Base-by-base conservation (phyloP, 352 stramenopile genomes). In the Phytopythium helicoides region DNA sequence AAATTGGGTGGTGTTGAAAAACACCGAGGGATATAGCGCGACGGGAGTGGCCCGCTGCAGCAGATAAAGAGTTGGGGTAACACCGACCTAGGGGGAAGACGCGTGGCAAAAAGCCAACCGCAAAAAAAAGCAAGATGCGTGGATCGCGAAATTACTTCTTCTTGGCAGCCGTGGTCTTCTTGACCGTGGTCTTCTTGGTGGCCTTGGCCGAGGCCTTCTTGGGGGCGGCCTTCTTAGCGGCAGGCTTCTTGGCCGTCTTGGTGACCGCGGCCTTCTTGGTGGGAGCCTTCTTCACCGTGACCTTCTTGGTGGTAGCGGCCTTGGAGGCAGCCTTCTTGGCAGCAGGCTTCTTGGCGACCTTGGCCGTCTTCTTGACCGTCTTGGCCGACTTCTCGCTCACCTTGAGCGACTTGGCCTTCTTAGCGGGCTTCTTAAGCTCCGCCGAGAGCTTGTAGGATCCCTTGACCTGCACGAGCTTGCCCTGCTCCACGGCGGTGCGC, bases 381-480 rank as follows among this genome's bases (percentile, higher is more conserved):
- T 66, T 64, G 34, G 52, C 52, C 14, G 70, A 35, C 52, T 76
- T 76, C 0, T 71, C 64, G 36, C 76, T 83, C 42, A 90, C 79
- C 70, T 92, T 92, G 5, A 60, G 22, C 11, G 73, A 77, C 47
- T 70, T 86, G 53, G 85, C 81, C 62, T 83, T 89, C 28, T 53
- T 65, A 25, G 70, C 70, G 2, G 75, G 72, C 64, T 92, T 90
- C 46, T 85, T 82, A 14, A 89, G 61, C 56, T 80, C 70, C 0
- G 82, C 54, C 10, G 79, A 76, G 37, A 92, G 53, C 69, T 92
- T 92, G 79, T 88, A 92, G 62, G 75, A 89, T 33, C 80, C 82
- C 77, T 94, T 94, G 33, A 82, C 54, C 66, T 91, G 80, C 47
- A 98, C 80, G 10, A 98, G 69, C 63, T 94, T 93, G 46, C 88